These are phyloP conservation scores for Colletotrichum tropicicola DNA, from an alignment of 2,329 filamentous ascomycete genomes.

Conservation along the genomic window DNA sequence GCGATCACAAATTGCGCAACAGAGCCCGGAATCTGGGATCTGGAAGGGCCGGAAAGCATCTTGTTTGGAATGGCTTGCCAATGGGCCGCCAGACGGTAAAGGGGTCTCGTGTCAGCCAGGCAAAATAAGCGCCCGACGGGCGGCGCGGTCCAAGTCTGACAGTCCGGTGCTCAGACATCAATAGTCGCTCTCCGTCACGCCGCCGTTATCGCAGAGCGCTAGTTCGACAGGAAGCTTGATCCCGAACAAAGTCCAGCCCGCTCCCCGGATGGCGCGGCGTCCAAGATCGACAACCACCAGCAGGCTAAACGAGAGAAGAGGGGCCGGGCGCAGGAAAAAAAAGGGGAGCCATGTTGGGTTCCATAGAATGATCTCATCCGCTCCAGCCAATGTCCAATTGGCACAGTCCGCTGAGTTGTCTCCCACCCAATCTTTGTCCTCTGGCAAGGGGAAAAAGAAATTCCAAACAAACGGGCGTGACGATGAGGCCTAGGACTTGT, in stretches of 20 bases:
- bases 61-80: too few species aligned
- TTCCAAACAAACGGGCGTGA: too few species aligned
- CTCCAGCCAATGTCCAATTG: conserved; percentile 1
- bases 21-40: neutral
- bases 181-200: neutral
- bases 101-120: too few species aligned
- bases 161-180: too few species aligned
- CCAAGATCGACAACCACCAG: conserved; percentile 19
- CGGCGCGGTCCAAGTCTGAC: neutral
- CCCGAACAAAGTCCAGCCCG: neutral
- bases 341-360: neutral
- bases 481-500: neutral
- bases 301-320: neutral
- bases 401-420: neutral
- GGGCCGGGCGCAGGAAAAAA: neutral
- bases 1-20: neutral
- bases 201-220: conserved; percentile 14
- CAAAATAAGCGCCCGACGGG: neutral
- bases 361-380: conserved; percentile 29
- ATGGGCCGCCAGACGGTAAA: too few species aligned
- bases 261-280: conserved; percentile 22
- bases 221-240: neutral
- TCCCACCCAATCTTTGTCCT: neutral
- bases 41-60: neutral
- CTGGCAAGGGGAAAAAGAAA: neutral